Evolutionary conservation across 192 early-diverging fungal genomes (phyloP).

Genomic region (Backusella sp.): DNA sequence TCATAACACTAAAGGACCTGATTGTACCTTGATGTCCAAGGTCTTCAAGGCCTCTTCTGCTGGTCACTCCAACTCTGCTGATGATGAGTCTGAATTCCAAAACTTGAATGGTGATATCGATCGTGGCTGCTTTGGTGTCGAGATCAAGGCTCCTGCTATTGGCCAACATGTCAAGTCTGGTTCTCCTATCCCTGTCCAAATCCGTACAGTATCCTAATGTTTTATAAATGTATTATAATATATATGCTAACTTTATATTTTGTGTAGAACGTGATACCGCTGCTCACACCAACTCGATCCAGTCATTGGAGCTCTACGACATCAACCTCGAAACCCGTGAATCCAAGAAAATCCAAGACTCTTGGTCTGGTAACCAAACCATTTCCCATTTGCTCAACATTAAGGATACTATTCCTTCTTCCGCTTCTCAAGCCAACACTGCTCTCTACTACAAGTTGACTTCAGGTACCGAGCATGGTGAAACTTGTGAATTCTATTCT

Average conservation of each 20-base stretch:
- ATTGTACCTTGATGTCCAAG: constrained; percentile 39
- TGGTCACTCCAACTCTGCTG: constrained; percentile 24
- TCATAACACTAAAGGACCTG: constrained; percentile 29
- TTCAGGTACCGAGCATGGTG: constrained; percentile 26
- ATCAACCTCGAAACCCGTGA: constrained; percentile 23
- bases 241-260: neutral
- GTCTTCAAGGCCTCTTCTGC: constrained; percentile 26
- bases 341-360: constrained; percentile 19
- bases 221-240: neutral
- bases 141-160: constrained; percentile 11
- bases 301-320: constrained; percentile 19
- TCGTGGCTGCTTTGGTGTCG: constrained; percentile 37
- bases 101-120: constrained; percentile 27
- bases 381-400: constrained; percentile 29
- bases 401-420: constrained; percentile 27
- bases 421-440: neutral
- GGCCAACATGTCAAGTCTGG: constrained; percentile 12
- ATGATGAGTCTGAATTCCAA: constrained; percentile 12
- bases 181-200: constrained; percentile 8
- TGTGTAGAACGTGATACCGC: constrained; percentile 33
- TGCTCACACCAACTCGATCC: constrained; percentile 27
- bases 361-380: constrained; percentile 28
- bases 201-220: neutral
- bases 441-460: constrained; percentile 33
- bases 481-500: constrained; percentile 34